These are phyloP conservation scores for Beauveria scarabaeidicola DNA, from an alignment of 2,329 filamentous ascomycete species.

Conservation along the genomic window DNA sequence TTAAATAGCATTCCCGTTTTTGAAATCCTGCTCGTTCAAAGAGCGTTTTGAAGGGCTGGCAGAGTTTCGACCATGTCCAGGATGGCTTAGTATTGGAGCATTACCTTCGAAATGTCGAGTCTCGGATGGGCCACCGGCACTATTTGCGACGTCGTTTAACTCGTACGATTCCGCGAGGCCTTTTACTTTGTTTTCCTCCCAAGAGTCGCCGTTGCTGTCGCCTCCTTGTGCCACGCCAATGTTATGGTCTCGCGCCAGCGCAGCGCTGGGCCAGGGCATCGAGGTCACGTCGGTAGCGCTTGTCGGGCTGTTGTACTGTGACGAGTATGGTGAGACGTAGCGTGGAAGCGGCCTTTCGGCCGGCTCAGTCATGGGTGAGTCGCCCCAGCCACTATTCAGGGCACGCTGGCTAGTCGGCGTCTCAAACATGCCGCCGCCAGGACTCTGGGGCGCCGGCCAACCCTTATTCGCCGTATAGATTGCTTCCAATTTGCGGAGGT, in stretches of 20 bases:
- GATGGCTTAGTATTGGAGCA: constrained; percentile 37
- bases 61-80: constrained; percentile 34
- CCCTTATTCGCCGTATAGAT: constrained; percentile 25
- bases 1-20: constrained; percentile 6
- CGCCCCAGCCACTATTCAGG: constrained; percentile 41
- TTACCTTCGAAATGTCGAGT: constrained; percentile 12
- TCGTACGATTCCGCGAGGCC: constrained; percentile 36
- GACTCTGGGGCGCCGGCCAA: constrained; percentile 32
- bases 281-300: constrained; percentile 31
- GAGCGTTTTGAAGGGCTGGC: constrained; percentile 18
- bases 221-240: constrained; percentile 38
- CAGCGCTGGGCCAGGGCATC: constrained; percentile 28
- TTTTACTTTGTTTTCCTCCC: constrained; percentile 34
- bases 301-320: constrained; percentile 51
- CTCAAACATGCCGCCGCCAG: constrained; percentile 23
- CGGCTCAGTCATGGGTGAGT: constrained; percentile 39
- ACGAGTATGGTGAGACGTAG: constrained; percentile 53
- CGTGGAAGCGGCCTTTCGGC: constrained; percentile 32
- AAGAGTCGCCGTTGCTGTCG: constrained; percentile 11
- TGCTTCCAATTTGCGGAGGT: constrained; percentile 39
- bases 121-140: constrained; percentile 17
- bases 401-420: constrained; percentile 48
- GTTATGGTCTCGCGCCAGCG: constrained; percentile 21
- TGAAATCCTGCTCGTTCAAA: constrained; percentile 9
- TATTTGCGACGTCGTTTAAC: constrained; percentile 36